A percentile compares a stretch with the other conserved stretches of the same genome.
These are phyloP conservation scores for Mycena vitilis DNA, from an alignment of 768 basidiomycete species.

Conservation along the genomic window DNA sequence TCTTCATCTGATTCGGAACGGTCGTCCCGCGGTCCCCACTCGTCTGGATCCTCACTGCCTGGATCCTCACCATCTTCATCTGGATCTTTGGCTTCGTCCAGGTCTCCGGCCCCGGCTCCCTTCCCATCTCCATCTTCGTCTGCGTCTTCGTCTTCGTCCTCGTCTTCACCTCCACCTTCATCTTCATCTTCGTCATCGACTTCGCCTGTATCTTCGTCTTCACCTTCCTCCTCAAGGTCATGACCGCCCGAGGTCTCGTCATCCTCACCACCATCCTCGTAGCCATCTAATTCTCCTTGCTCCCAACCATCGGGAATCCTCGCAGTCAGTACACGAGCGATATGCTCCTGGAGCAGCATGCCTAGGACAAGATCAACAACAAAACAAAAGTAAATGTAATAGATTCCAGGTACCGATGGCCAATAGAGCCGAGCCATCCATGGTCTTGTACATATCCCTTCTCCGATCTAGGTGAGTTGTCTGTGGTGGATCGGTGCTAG, in stretches of 20 bases:
- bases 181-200: conserved; percentile 29
- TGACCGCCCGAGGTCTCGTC: conserved; percentile 35
- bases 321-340: conserved; percentile 56
- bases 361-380: conserved; percentile 50
- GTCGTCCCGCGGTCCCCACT: not conserved
- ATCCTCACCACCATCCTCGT: conserved; percentile 5
- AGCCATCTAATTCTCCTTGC: conserved; percentile 38
- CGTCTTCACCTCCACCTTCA: conserved; percentile 24
- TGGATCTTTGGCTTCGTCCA: conserved; percentile 38
- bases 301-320: conserved; percentile 61
- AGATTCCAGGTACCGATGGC: conserved; percentile 65
- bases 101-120: conserved; percentile 9
- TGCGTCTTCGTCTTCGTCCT: not conserved
- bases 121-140: conserved; percentile 9
- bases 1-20: not conserved
- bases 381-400: not conserved
- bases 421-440: conserved; percentile 80
- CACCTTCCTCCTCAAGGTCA: conserved; percentile 4
- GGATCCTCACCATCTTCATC: conserved; percentile 17
- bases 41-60: conserved; percentile 16
- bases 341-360: conserved; percentile 76
- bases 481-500: conserved; percentile 35
- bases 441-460: conserved; percentile 79
- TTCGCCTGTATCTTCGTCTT: conserved; percentile 34
- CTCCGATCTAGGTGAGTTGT: conserved; percentile 35